Evolutionary conservation across 2,329 filamentous ascomycete genomes (phyloP), one percentile per base, ranked within the genome.

Genomic region (Fusarium sororula): DNA sequence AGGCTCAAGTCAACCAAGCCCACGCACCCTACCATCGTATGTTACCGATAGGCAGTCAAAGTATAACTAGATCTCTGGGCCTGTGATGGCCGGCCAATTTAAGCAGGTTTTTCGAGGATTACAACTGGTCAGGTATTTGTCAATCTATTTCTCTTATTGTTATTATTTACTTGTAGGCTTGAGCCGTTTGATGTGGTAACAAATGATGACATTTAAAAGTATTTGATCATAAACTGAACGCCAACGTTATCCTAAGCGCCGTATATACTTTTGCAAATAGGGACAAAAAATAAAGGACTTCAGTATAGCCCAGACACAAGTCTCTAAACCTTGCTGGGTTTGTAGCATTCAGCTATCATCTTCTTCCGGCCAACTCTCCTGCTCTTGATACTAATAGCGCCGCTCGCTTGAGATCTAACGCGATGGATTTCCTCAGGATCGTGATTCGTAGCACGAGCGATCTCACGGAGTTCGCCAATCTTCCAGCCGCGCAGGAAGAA

Each of bases 401-500:
- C 80, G 24, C 79, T 76, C 24, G 78, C 78, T 11, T 80, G 78
- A 1, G 78, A 71, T 66, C 79, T 79, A n/a, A 81, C 79, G 5
- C 74, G 75, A 51, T 80, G 79, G 20, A 81, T 75, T 15, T 80
- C 73, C 18, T 81, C 77, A 0, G 78, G 75, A 32, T 75, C 74
- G 35, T 82, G 77, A 38, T 81, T 74, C 9, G 73, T 79, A 10
- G 79, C 73, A 48, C 78, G 79, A n/a, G 78, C 75, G 12, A 82
- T 75, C 62, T 82, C 80, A 11, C 76, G 67, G 10, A 81, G 73
- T 58, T 83, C 80, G 2, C 78, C 80, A 72, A 84, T 80, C 72
- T 84, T 84, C 82, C 82, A 84, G 1, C 82, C 82, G 10, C 82
- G 77, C 22, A 84, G 68, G 10, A 81, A 69, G 44, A 82, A 68